Evolutionary conservation across 140 eudicot species (phyloP).

Genomic region (Flaveria floridana): DNA sequence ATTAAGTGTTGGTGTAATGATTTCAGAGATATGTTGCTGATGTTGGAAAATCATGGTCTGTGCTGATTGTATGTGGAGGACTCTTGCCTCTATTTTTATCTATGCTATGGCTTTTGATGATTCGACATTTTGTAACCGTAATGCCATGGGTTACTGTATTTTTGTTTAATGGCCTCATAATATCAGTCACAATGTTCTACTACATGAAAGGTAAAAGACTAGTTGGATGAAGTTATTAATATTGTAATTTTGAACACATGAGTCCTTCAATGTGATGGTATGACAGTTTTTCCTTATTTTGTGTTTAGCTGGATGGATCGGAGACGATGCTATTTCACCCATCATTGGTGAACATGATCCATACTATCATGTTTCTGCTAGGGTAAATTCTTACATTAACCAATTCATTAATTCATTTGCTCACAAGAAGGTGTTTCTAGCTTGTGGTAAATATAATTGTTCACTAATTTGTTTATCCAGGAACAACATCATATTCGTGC

Average conservation of each 20-base stretch:
- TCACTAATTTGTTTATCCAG: constrained; percentile 41
- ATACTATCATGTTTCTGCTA: constrained; percentile 71
- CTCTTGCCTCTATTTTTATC: constrained; percentile 78
- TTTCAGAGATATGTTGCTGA: constrained; percentile 96
- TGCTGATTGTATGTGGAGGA: constrained; percentile 93
- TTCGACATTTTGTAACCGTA: constrained; percentile 85
- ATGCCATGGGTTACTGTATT: constrained; percentile 96
- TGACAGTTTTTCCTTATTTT: not conserved
- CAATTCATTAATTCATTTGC: not conserved
- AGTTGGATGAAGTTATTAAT: not conserved
- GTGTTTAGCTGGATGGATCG: constrained; percentile 95
- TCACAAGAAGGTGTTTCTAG: not conserved
- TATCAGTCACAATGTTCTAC: constrained; percentile 87
- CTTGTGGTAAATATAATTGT: not conserved
- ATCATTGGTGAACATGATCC: constrained; percentile 92
- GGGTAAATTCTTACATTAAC: constrained; percentile 47
- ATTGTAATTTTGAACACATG: not conserved
- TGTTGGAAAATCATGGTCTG: constrained; percentile 93
- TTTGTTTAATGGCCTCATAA: constrained; percentile 65
- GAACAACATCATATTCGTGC: constrained; percentile 81
- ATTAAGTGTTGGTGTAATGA: constrained; percentile 18
- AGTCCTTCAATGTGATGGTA: not conserved
- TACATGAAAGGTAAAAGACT: constrained; percentile 69
- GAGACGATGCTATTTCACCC: constrained; percentile 85
- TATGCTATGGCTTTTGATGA: constrained; percentile 82